Base-by-base conservation (phyloP, 2,329 filamentous ascomycete species). In the Cladophialophora exuberans region DNA sequence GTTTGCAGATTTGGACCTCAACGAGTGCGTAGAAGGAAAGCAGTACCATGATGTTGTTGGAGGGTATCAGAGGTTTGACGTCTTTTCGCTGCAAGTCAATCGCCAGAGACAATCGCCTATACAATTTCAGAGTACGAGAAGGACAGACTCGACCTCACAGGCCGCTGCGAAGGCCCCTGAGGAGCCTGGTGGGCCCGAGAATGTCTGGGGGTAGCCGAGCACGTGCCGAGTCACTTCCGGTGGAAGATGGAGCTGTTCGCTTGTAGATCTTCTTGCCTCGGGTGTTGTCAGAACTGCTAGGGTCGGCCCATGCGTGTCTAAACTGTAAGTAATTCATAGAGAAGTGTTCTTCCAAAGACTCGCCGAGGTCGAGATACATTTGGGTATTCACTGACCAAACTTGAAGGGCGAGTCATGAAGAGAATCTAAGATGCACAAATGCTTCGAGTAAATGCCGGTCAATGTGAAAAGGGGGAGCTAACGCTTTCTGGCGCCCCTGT, bases 41-140 rank as follows among this genome's bases (percentile, higher is more conserved):
- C 80, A 83, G 63, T 83, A 78, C 56, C 80, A 82, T 55, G 81
- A 83, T 65, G 72, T 81, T 2, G 78, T 79, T 1, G 80, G 80
- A 0, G 79, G 79, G 0, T 83, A 83, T 65, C 81, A 83, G 64
- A 67, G 81, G 2, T 64, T 79, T 2, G 79, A 83, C 63, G 69
- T 83, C 1, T 83, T 83, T 59, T 70, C 80, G 25, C 48, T 83
- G 6, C 76, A 72, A 26, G 76, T 83, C 0, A 69, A 80, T 56
- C 66, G 78, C 1, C 69, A 63, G 11, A 69, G 76, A 11, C 62
- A 66, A 20, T 56, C 70, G 11, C 75, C 75, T 0, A 66, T 67
- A 35, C 33, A 48, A n/a, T 41, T 54, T 23, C 33, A 42, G 23
- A 45, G 44, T 22, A 35, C 15, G 6, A 26, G 35, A 18, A 10